Evolutionary conservation across 352 stramenopile genomes (phyloP).

Genomic region (Nothophytophthora sp.): DNA sequence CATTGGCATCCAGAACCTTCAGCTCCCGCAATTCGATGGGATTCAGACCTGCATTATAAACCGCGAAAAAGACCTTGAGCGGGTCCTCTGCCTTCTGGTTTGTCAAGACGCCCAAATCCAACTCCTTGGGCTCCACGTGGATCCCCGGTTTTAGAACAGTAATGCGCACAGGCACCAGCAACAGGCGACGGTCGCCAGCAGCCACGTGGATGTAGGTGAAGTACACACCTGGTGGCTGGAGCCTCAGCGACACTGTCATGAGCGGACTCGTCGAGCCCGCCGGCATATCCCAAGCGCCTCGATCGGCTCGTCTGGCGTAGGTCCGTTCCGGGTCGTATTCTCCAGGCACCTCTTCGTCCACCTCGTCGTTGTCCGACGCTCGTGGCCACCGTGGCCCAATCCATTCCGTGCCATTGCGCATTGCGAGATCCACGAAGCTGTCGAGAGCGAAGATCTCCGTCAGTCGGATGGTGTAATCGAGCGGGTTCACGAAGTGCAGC

Average conservation of each 20-base stretch:
- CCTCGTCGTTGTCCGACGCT: conserved; percentile 12
- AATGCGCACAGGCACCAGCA: conserved; percentile 38
- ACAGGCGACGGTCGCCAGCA: conserved; percentile 7
- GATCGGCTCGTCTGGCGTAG: conserved; percentile 14
- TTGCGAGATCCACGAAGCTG: conserved; percentile 30
- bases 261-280: conserved; percentile 32
- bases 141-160: conserved; percentile 39
- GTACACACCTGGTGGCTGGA: conserved; percentile 23
- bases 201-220: conserved; percentile 41
- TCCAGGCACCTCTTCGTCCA: conserved; percentile 10
- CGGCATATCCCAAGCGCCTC: conserved; percentile 41
- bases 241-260: conserved; percentile 35
- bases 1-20: conserved; percentile 24
- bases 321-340: conserved; percentile 21
- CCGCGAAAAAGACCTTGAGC: conserved; percentile 27
- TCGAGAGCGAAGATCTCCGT: conserved; percentile 51
- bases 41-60: conserved; percentile 43
- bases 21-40: conserved; percentile 43
- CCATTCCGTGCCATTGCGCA: conserved; percentile 21
- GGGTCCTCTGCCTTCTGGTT: conserved; percentile 21
- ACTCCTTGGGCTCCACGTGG: conserved; percentile 32
- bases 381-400: conserved; percentile 23
- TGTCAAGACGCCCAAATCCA: conserved; percentile 41
- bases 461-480: conserved; percentile 38
- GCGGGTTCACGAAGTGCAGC: conserved; percentile 48